Evolutionary conservation across 83 land plant genomes (phyloP), one percentile per base, ranked within the genome.

Genomic region (Thuja plicata): DNA sequence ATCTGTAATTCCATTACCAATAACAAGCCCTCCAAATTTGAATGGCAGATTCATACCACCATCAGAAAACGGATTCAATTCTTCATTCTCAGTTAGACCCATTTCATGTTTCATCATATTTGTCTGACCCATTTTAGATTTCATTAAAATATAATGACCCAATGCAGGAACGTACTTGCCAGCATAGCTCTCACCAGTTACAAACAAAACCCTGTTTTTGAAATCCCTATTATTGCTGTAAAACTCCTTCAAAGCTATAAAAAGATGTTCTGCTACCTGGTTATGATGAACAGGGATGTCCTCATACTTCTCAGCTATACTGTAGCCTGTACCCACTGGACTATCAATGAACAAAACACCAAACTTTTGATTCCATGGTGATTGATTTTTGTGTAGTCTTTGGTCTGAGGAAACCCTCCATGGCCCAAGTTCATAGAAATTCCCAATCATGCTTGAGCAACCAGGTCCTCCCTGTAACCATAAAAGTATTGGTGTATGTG

Each of bases 381-480:
- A 84, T 1, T 94, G 90, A 80, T 97, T 97, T 16, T 82, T 90
- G 21, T 4, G 19, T 8, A 79, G 83, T 40, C 27, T 54, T 21
- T 87, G 80, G 66, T 89, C 74, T 41, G 54, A 38, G 62, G 83
- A 71, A 12, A 93, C 79, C 32, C 92, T 90, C 96, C 96, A 97
- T 0, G 99, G 99, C 41, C 99, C 99, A 34, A 97, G 88, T 91
- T 96, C 97, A 80, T 90, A 90, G 92, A 97, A 94, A 90, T 97
- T 96, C 32, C 96, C 98, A 45, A 91, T 45, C 96, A 95, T 92
- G 90, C 98, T 93, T 55, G 99, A 97, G 92, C 99, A 96, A 70
- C 99, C 99, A 30, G 99, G 99, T 88, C 98, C 98, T 21, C 98
- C 98, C 85, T 97, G 97, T 83, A 97, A 92, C 98, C 99, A 97